Percentiles rank a stretch among this genome's conserved stretches.
These are phyloP conservation scores for Fremontodendron californicum DNA, from an alignment of 345 rosid species.

Conservation along the genomic window DNA sequence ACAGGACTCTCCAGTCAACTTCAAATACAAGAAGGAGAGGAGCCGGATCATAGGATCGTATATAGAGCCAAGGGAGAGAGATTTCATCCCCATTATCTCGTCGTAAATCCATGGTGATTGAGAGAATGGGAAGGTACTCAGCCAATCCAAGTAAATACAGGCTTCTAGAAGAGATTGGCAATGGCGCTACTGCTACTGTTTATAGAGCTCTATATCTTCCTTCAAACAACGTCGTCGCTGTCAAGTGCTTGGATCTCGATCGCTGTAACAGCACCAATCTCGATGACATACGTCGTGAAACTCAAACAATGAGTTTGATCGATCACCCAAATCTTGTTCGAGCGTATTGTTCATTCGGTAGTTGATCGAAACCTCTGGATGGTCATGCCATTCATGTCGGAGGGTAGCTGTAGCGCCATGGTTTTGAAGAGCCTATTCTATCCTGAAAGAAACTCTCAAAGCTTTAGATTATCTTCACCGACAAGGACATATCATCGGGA, in stretches of 20 bases:
- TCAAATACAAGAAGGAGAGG: too few relatives aligned
- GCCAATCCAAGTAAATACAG: too few relatives aligned
- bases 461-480: conserved; percentile 87
- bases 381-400: conserved; percentile 91
- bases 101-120: too few relatives aligned
- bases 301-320: conserved; percentile 90
- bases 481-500: conserved; percentile 98
- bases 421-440: conserved; percentile 80
- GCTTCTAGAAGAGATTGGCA: too few relatives aligned
- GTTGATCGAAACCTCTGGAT: conserved; percentile 85
- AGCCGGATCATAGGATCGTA: too few relatives aligned
- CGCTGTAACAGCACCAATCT: conserved; percentile 82
- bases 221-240: too few relatives aligned
- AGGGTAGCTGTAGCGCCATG: conserved; percentile 85
- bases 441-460: conserved; percentile 88
- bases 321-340: conserved; percentile 87
- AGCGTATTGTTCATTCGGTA: conserved; percentile 81
- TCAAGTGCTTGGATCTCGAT: conserved; percentile 63
- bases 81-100: too few relatives aligned
- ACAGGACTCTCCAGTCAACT: too few relatives aligned
- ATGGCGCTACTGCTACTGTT: too few relatives aligned
- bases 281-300: conserved; percentile 85
- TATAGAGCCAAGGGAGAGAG: too few relatives aligned
- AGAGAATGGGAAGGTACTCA: too few relatives aligned
- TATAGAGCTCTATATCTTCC: too few relatives aligned